Evolutionary conservation across 106 monocot genomes (phyloP).

Genomic region (Acorus calamus): DNA sequence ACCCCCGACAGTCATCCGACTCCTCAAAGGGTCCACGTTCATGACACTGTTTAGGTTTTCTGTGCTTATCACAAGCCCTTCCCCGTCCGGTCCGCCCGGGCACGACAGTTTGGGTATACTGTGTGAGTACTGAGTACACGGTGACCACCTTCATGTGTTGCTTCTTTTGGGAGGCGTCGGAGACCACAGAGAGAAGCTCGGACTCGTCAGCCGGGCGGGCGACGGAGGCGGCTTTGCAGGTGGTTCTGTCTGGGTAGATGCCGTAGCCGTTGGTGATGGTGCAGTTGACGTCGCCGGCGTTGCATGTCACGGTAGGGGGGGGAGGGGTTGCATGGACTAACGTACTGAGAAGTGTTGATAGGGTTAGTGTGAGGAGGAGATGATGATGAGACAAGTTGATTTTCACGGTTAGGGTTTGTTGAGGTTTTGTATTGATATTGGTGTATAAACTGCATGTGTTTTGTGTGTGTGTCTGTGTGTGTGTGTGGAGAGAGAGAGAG

Average conservation of each 20-base stretch:
- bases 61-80: conserved; percentile 44
- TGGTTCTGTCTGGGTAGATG: conserved; percentile 31
- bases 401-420: no score
- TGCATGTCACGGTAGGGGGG: conserved; percentile 18
- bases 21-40: conserved; percentile 5
- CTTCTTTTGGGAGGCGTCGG: conserved; percentile 10
- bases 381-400: no score
- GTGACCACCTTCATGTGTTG: conserved; percentile 43
- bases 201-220: conserved; percentile 25
- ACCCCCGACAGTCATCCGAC: conserved; percentile 25
- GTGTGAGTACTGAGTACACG: conserved; percentile 21
- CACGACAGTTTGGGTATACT: conserved; percentile 59
- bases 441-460: no score
- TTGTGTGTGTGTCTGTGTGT: no score
- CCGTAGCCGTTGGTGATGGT: conserved; percentile 42
- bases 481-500: no score
- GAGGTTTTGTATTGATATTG: no score
- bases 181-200: conserved; percentile 27
- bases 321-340: conserved; percentile 13
- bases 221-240: conserved; percentile 15
- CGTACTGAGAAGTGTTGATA: no score
- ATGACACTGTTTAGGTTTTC: conserved; percentile 14
- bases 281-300: conserved; percentile 22
- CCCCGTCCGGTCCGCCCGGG: conserved; percentile 19
- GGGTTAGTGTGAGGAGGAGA: no score